Evolutionary conservation across 176 grass and related monocot species (phyloP).

Genomic region (Rhynchospora tenuis): DNA sequence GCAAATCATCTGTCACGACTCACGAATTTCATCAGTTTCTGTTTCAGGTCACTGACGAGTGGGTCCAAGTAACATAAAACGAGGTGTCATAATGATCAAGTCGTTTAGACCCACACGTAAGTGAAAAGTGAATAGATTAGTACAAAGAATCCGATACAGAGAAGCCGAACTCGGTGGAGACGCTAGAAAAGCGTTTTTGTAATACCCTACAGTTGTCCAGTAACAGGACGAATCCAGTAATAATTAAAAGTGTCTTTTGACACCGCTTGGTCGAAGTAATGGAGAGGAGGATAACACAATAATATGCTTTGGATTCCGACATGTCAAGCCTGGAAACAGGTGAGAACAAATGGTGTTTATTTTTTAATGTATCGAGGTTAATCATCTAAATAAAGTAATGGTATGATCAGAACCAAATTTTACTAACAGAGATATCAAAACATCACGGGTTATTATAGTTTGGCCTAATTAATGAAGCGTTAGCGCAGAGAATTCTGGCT

Average conservation of each 20-base stretch:
- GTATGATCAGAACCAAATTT: neutral
- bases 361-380: constrained; percentile 21
- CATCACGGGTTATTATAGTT: constrained; percentile 12
- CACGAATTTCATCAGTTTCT: neutral
- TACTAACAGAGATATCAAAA: neutral
- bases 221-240: neutral
- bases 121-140: neutral
- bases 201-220: neutral
- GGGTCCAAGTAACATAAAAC: neutral
- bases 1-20: neutral
- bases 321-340: constrained; percentile 29
- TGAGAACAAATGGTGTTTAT: constrained; percentile 9
- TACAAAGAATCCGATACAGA: neutral
- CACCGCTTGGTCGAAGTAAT: neutral
- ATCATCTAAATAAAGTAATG: neutral
- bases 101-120: neutral
- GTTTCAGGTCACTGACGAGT: neutral
- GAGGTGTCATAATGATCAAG: neutral
- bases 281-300: constrained; percentile 3
- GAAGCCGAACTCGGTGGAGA: neutral
- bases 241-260: neutral
- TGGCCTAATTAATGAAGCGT: constrained; percentile 1
- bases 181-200: neutral
- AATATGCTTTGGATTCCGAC: constrained; percentile 36
- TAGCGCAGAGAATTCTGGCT: neutral